Evolutionary conservation across 83 land plant genomes (phyloP), one percentile per base, ranked within the genome.

Genomic region (Picea mariana): DNA sequence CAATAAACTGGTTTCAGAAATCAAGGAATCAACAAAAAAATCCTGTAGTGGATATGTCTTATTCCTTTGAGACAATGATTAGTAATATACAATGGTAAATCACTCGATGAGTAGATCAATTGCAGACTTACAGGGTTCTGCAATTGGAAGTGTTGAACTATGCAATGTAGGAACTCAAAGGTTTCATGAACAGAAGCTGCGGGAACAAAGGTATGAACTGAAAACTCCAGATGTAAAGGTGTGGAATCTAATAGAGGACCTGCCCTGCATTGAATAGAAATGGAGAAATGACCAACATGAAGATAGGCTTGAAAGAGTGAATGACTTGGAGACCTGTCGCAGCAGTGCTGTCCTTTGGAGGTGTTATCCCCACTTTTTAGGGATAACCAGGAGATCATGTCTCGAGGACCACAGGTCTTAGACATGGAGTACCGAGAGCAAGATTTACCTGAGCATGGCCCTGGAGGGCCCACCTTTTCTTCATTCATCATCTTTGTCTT

Each of bases 311-410:
- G 90, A 84, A 44, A 82, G 82, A 23, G 80, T 86, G 21, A 88
- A 89, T 79, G 82, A 85, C 87, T 79, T 92, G 83, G 88, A 71
- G 73, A 86, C n/a, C n/a, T n/a, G n/a, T n/a, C n/a, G n/a, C n/a
- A n/a, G n/a, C n/a, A n/a, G n/a, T n/a, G n/a, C n/a, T n/a, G n/a
- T n/a, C n/a, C n/a, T n/a, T n/a, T n/a, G n/a, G n/a, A n/a, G n/a
- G n/a, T n/a, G n/a, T n/a, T n/a, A n/a, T n/a, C n/a, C n/a, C n/a
- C n/a, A n/a, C n/a, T n/a, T n/a, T n/a, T n/a, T n/a, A n/a, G n/a
- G n/a, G n/a, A n/a, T n/a, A n/a, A n/a, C n/a, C n/a, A n/a, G n/a
- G n/a, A n/a, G n/a, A n/a, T n/a, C n/a, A n/a, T n/a, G n/a, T n/a
- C n/a, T n/a, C n/a, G n/a, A n/a, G n/a, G n/a, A n/a, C n/a, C n/a